Evolutionary conservation across 352 stramenopile species (phyloP).

Genomic region (Globisporangium paddicum): DNA sequence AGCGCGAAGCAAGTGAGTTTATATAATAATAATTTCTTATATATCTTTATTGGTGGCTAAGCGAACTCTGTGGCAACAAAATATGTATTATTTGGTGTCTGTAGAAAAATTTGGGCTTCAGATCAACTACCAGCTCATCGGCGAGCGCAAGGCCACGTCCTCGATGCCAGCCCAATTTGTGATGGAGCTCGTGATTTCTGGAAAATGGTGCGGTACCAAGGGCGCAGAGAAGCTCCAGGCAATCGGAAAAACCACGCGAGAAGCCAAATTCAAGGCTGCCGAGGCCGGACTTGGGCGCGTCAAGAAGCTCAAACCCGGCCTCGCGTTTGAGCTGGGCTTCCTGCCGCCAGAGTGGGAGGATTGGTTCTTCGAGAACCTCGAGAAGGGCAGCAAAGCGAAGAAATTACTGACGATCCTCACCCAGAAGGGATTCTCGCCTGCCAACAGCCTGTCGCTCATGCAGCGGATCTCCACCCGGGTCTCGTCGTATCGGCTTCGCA

Average conservation of each 20-base stretch:
- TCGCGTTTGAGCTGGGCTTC: constrained; percentile 45
- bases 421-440: constrained; percentile 58
- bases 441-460: constrained; percentile 54
- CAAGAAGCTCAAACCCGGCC: constrained; percentile 55
- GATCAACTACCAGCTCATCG: constrained; percentile 44
- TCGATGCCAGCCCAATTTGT: constrained; percentile 27
- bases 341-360: constrained; percentile 45
- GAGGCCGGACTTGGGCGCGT: constrained; percentile 48
- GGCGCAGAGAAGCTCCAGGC: constrained; percentile 34
- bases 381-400: constrained; percentile 31
- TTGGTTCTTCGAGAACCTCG: constrained; percentile 65
- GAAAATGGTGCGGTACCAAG: constrained; percentile 42
- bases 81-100: background rate
- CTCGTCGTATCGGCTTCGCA: constrained; percentile 42
- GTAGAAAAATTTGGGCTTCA: constrained; percentile 47
- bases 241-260: constrained; percentile 47
- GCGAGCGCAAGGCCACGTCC: constrained; percentile 34
- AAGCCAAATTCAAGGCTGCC: constrained; percentile 71
- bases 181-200: constrained; percentile 46
- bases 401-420: constrained; percentile 52
- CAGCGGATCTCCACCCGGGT: constrained; percentile 51
- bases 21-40: no score
- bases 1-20: constrained; percentile 43
- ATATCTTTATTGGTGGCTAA: background rate
- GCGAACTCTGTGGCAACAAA: background rate